Evolutionary conservation across 108 stramenopile species (phyloP), one percentile per base, ranked within the genome.

Genomic region (Skeletonema marinoi): DNA sequence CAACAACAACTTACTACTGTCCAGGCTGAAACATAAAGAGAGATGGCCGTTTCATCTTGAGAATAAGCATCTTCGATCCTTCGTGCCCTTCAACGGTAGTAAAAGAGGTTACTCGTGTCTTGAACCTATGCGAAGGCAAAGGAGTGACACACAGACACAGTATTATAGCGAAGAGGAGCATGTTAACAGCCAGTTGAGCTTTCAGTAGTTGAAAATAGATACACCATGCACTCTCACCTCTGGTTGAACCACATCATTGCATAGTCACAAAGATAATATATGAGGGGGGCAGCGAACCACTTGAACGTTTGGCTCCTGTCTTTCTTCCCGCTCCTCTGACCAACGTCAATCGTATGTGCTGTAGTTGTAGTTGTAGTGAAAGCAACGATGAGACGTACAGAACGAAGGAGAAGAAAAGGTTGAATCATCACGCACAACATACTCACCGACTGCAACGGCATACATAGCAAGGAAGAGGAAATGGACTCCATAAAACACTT

Each of bases 301-400:
- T 73, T 77, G 70, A 86, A 86, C 4, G 83, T 84, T 48, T 86
- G 86, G 35, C 79, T 81, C 19, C 86, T 48, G 39, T 77, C 33
- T 7, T 38, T 68, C 11, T 42, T 60, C 14, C 64, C 76, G 16
- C 38, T 64, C 41, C 86, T 62, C 35, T 80, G 70, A 38, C 68
- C 76, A 35, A 71, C 33, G 60, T 84, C 86, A 42, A 86, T 60
- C 19, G 86, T 86, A 54, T 86, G 86, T 2, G 66, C 50, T 33
- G 83, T 81, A 16, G 79, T 81, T 19, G 17, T 17, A 19, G 66
- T 39, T 33, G 83, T 81, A 16, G 79, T 81, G 31, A 51, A 51
- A 19, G 0, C 4, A 51, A 19, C 6, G 16, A 50, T 41, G 50
- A 51, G 50, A 51, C 50, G 50, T 19, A 25, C 7, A 46, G 44